These are phyloP conservation scores for Paulownia fortunei DNA, from an alignment of 257 asterid genomes.

Conservation along the genomic window DNA sequence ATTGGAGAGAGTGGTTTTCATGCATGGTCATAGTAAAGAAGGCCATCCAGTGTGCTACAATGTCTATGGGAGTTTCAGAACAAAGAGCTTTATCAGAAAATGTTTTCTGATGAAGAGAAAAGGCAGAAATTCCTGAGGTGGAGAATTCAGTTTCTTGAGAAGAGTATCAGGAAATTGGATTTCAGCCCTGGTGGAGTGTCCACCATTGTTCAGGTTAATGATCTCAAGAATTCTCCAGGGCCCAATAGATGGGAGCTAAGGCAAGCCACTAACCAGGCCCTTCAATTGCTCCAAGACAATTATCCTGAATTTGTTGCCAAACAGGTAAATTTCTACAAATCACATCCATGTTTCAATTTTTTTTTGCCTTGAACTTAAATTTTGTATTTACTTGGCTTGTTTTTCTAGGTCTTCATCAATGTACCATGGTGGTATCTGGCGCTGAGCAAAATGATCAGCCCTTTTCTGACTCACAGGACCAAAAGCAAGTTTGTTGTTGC, in stretches of 20 bases:
- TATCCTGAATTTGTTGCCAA: slow-evolving; percentile 54
- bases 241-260: slow-evolving; percentile 38
- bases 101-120: slow-evolving; percentile 40
- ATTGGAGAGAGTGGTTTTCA: slow-evolving; percentile 35
- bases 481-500: slow-evolving; percentile 47
- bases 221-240: slow-evolving; percentile 46
- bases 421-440: slow-evolving; percentile 56
- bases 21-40: slow-evolving; percentile 42
- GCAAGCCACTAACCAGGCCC: slow-evolving; percentile 39
- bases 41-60: slow-evolving; percentile 51
- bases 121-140: slow-evolving; percentile 40
- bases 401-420: slow-evolving; percentile 43
- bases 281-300: slow-evolving; percentile 48
- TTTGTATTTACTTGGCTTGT: not conserved
- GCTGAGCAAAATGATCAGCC: slow-evolving; percentile 42
- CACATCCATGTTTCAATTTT: not conserved
- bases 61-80: slow-evolving; percentile 43
- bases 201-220: slow-evolving; percentile 43
- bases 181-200: slow-evolving; percentile 33
- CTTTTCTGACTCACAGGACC: slow-evolving; percentile 45
- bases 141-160: slow-evolving; percentile 44
- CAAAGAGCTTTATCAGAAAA: slow-evolving; percentile 28
- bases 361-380: not conserved
- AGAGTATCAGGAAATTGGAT: slow-evolving; percentile 41
- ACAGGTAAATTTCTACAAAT: slow-evolving; percentile 33